Evolutionary conservation across 176 grass and related monocot species (phyloP), one percentile per base, ranked within the genome.

Genomic region (Oryza australiensis): DNA sequence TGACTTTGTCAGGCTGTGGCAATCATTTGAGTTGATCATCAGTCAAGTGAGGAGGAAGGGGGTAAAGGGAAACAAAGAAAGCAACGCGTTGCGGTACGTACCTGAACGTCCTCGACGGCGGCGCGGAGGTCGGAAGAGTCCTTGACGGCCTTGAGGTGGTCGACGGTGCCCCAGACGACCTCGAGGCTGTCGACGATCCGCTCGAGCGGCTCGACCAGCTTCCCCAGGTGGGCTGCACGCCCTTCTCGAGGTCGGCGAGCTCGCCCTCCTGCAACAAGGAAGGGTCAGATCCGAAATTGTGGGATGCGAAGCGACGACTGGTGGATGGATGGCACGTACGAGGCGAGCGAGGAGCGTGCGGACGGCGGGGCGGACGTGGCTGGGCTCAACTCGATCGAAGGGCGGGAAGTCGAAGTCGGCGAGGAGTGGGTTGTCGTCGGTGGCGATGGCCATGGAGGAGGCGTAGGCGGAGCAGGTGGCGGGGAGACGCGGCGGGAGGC

Each of bases 131-230:
- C 90, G 3, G 74, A 34, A 0, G 92, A 94, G 67, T 98, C 95
- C 82, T 98, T 98, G 34, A 98, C 95, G 75, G 90, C 59, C 85
- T 98, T 94, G 86, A 98, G 88, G 88, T 98, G 95, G 79, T 91
- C 86, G 35, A 98, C 86, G 53, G 93, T 76, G 53, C 90, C 90
- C 95, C 95, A 98, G 16, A 91, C 83, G 28, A 98, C 92, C 22
- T 92, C 86, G 75, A 98, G 78, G 55, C 88, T 72, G 79, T 98
- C 95, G 34, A 88, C 59, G 82, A 98, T 93, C 81, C 88, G 91
- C 86, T 98, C 95, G 27, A 98, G 84, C 66, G 95, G 95, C 87
- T 91, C 92, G 22, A 98, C 95, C 10, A 98, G 88, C 86, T 81
- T 88, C 51, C 82, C 95, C 95, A 98, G 12, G 88, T 84, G 4